Evolutionary conservation across 1,284 basidiomycete genomes (phyloP), one percentile per base, ranked within the genome.

Genomic region (Xanthoconium separans): DNA sequence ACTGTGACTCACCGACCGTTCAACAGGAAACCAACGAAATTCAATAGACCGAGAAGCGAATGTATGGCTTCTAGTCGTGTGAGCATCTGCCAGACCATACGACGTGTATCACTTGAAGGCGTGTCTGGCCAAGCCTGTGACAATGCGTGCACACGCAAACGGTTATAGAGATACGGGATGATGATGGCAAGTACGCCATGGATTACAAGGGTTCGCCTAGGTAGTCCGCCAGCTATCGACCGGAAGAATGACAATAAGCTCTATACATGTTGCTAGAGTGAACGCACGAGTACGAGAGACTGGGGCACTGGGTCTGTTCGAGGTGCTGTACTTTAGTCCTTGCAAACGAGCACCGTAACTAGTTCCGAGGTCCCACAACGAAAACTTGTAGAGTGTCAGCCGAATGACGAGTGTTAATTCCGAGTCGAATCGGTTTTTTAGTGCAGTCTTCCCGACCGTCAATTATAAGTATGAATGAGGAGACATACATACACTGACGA

Each of bases 341-440:
- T 98, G 95, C 6, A 99, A 78, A 66, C 85, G 89, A 12, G 94
- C 89, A 36, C 96, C 96, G 64, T 98, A 98, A 47, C 89, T 94
- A 16, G 92, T 85, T 7, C 88, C 85, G 1, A 78, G 77, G 61
- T 90, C 82, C 86, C 89, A 93, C 18, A 96, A 76, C 4, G 92
- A 92, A 60, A 92, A 80, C 64, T 90, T 91, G 74, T 95, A 95
- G 9, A 98, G 77, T 2, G 82, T 75, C 0, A 95, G 72, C 66
- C 89, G 87, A 46, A 97, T 82, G 48, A 93, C 61, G 9, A 98
- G 77, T 11, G 77, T 73, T 9, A 98, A 72, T 71, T 99, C 96
- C 1, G 92, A 90, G 65, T 94, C 88, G 59, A 91, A 82, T 51
- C 80, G 83, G 18, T 82, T 65, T 64, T 79, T 84, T 50, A 85